Conservation (phyloP, 2,329 filamentous ascomycete species). For the Drechslerella dactyloides region DNA sequence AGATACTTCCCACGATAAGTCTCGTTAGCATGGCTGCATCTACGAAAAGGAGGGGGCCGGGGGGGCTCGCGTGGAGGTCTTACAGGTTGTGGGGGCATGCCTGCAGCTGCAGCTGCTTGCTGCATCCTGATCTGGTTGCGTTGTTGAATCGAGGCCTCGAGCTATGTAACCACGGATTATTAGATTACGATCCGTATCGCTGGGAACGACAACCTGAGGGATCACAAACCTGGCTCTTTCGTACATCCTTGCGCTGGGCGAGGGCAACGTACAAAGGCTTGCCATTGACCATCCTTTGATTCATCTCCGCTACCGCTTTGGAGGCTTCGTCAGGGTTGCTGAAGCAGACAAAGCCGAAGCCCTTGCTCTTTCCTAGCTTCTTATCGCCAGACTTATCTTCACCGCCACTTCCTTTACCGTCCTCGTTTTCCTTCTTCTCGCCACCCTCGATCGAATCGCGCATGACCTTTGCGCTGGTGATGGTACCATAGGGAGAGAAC, state of each 20-base stretch:
- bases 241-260: conserved; percentile 98
- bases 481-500: conserved; percentile 88
- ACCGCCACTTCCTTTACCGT: conserved; percentile 63
- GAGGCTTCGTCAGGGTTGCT: conserved; percentile 98
- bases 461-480: conserved; percentile 99
- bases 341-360: conserved; percentile 99
- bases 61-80: not conserved
- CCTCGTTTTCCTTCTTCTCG: conserved; percentile 63
- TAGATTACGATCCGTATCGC: conserved; percentile 12
- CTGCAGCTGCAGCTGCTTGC: conserved; percentile 84
- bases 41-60: not conserved
- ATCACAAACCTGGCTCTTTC: conserved; percentile 77
- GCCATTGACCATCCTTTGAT: conserved; percentile 96
- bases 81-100: conserved; percentile 69
- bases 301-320: conserved; percentile 99
- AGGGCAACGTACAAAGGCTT: conserved; percentile 98
- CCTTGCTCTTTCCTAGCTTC: conserved; percentile 96
- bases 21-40: conserved; percentile 3
- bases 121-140: conserved; percentile 98
- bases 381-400: conserved; percentile 64
- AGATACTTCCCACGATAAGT: conserved; percentile 70
- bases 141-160: conserved; percentile 98
- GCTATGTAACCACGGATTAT: conserved; percentile 58
- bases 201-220: conserved; percentile 9
- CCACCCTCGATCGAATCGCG: conserved; percentile 72